Percentiles rank a stretch among this genome's conserved stretches.
Conservation (phyloP, 2,329 filamentous ascomycete genomes). For the Cordyceps cateniannulata region DNA sequence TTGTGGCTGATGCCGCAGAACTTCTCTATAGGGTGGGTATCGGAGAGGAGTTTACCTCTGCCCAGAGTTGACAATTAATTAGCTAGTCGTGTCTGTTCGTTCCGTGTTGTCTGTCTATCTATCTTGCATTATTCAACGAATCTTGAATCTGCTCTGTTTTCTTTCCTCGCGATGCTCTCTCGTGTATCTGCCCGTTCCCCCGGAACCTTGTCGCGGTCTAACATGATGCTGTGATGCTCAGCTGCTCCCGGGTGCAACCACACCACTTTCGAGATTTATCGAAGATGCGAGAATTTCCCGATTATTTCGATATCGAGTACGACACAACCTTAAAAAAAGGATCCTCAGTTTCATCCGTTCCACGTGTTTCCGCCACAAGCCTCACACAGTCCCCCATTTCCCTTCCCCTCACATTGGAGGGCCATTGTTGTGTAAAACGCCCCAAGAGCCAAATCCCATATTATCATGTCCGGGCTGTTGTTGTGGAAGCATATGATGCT, state of each 20-base stretch:
- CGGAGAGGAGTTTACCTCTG: not conserved
- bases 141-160: not conserved
- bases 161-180: not conserved
- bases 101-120: not conserved
- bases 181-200: not conserved
- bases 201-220: no score
- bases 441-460: not conserved
- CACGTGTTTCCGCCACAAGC: no score
- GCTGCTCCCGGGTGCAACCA: no score
- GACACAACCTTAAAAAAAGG: not conserved
- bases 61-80: not conserved
- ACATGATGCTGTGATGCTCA: no score
- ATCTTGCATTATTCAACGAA: not conserved
- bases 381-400: no score
- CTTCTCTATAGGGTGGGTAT: not conserved
- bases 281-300: not conserved
- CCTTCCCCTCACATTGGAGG: not conserved
- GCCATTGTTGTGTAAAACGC: not conserved
- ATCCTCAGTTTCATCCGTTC: no score
- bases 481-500: not conserved
- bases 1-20: not conserved
- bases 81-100: not conserved
- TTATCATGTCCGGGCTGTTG: not conserved
- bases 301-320: not conserved
- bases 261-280: no score